Percentiles rank a stretch among this genome's conserved stretches.
Evolutionary conservation across 1,284 basidiomycete species (phyloP).

Genomic region (Ustilago sp.): DNA sequence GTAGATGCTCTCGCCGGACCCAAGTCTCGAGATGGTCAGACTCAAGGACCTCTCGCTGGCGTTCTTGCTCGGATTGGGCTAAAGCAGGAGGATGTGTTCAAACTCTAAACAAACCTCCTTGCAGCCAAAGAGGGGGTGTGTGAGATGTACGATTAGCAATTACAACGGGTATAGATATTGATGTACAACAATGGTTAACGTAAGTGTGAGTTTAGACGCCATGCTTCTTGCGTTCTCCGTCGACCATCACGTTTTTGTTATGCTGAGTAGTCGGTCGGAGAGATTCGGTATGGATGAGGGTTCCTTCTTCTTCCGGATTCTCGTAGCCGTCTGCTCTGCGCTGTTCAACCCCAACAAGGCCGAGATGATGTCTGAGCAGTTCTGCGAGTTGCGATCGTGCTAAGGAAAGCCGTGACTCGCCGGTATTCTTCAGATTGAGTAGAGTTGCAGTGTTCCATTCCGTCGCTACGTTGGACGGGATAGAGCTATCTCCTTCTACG

Average conservation of each 20-base stretch:
- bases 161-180: conserved; percentile 4
- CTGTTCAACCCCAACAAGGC: conserved; percentile 25
- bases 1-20: conserved; percentile 41
- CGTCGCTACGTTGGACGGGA: conserved; percentile 29
- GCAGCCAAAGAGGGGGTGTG: not conserved
- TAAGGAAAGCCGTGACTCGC: conserved; percentile 6
- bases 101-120: conserved; percentile 25
- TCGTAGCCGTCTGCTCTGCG: conserved; percentile 17
- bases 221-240: conserved; percentile 36
- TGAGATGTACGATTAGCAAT: not conserved
- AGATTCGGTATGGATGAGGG: conserved; percentile 31
- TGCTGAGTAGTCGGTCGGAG: conserved; percentile 20
- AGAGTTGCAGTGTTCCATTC: conserved; percentile 30
- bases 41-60: conserved; percentile 43
- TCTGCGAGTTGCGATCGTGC: conserved; percentile 43
- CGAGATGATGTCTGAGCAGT: conserved; percentile 31
- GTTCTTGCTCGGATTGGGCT: conserved; percentile 27
- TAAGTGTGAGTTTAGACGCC: conserved; percentile 16
- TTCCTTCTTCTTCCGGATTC: conserved; percentile 25
- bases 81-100: conserved; percentile 44
- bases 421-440: not conserved
- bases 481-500: conserved; percentile 7
- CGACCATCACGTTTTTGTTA: conserved; percentile 29
- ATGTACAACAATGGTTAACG: not conserved
- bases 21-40: conserved; percentile 38